phyloP scores from a whole-genome alignment of 306 rosid genomes.

The Mucuna pruriens region DNA sequence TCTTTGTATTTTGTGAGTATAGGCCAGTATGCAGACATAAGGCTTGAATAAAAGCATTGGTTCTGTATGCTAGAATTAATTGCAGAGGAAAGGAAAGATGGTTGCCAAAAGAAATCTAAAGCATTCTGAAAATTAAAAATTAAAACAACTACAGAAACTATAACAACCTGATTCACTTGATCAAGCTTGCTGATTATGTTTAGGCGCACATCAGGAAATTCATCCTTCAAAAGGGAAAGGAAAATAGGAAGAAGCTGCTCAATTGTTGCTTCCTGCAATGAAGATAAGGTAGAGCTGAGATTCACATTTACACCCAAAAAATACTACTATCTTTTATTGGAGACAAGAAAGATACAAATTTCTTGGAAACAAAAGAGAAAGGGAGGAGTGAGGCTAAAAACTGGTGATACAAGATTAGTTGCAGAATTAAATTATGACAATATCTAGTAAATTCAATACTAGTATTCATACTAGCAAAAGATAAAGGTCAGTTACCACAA shows the following conservation, averaged over 20 bases:
- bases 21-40: background rate
- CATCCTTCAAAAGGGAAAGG: slow-evolving; percentile 95
- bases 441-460: background rate
- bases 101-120: slow-evolving; percentile 8
- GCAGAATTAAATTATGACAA: slow-evolving; percentile 3
- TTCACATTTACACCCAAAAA: slow-evolving; percentile 15
- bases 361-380: background rate
- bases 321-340: background rate
- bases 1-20: slow-evolving; percentile 1
- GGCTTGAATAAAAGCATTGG: slow-evolving; percentile 17
- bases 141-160: slow-evolving; percentile 28
- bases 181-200: slow-evolving; percentile 99
- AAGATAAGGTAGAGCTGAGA: slow-evolving; percentile 41
- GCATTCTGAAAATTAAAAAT: slow-evolving; percentile 21
- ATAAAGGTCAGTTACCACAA: background rate
- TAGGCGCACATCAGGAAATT: slow-evolving; percentile 97
- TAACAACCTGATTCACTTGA: slow-evolving; percentile 95
- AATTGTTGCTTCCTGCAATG: slow-evolving; percentile 90
- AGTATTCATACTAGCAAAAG: slow-evolving; percentile 20
- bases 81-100: background rate
- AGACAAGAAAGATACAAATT: background rate
- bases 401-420: background rate
- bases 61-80: background rate
- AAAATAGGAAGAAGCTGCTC: slow-evolving; percentile 99
- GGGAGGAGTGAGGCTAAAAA: background rate